These are phyloP conservation scores for Salvia splendens DNA, from an alignment of 257 asterid species.

Conservation along the genomic window DNA sequence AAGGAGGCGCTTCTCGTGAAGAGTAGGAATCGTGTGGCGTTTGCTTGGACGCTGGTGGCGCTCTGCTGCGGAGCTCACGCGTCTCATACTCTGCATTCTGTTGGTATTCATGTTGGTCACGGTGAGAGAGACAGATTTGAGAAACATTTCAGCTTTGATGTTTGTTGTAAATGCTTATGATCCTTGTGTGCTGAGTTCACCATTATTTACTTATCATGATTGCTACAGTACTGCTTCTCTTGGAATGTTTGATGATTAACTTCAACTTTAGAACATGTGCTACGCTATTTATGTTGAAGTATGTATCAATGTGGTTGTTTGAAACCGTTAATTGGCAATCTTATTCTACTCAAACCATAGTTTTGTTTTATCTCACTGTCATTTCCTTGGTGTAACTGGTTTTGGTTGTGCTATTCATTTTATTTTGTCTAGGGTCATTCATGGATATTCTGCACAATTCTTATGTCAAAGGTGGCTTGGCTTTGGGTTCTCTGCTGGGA, in stretches of 20 bases:
- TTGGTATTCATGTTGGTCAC: slow-evolving; percentile 85
- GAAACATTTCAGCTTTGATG: slow-evolving; percentile 6
- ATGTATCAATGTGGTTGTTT: neutral
- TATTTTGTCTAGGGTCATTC: slow-evolving; percentile 53
- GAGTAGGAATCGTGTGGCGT: slow-evolving; percentile 76
- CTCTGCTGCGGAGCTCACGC: slow-evolving; percentile 92
- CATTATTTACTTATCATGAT: neutral
- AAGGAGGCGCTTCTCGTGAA: slow-evolving; percentile 76
- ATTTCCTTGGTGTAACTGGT: neutral
- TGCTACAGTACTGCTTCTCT: neutral
- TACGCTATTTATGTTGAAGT: neutral
- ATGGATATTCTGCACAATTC: slow-evolving; percentile 78
- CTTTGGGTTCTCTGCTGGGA: slow-evolving; percentile 85
- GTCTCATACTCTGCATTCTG: slow-evolving; percentile 79
- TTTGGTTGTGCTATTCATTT: slow-evolving; percentile 8
- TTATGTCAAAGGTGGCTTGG: slow-evolving; percentile 86
- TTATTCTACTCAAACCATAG: neutral
- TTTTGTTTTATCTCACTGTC: neutral
- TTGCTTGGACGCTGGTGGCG: slow-evolving; percentile 96
- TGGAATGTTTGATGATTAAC: neutral
- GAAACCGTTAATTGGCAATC: neutral
- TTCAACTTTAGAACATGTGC: neutral
- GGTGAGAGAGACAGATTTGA: slow-evolving; percentile 48
- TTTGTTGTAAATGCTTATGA: neutral
- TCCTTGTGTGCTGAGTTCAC: neutral